A percentile compares a stretch with the other conserved stretches of the same genome.
Evolutionary conservation across 2,329 filamentous ascomycete species (phyloP).

Genomic region (Aspergillus unguis): DNA sequence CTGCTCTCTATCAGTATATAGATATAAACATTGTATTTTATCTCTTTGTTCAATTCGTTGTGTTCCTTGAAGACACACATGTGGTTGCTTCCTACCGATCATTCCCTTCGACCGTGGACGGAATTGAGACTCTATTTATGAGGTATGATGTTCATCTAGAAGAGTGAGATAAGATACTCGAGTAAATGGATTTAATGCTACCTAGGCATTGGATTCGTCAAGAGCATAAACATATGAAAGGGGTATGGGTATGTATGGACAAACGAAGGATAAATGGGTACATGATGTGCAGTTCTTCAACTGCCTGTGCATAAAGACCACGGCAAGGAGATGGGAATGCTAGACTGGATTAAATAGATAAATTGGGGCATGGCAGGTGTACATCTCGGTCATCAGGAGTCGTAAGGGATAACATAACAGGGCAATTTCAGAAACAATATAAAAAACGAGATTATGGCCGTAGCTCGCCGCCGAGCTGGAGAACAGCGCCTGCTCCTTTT

Average conservation of each 20-base stretch:
- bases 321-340: slow-evolving; percentile 6
- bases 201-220: background rate
- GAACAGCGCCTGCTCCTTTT: slow-evolving; percentile 54
- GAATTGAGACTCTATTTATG: too few relatives aligned
- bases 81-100: too few relatives aligned
- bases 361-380: slow-evolving; percentile 24
- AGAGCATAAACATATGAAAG: slow-evolving; percentile 9
- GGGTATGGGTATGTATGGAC: slow-evolving; percentile 17
- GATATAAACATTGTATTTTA: too few relatives aligned
- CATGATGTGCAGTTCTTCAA: slow-evolving; percentile 1
- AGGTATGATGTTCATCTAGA: too few relatives aligned
- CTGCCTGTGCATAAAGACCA: background rate
- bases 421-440: slow-evolving; percentile 15
- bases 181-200: too few relatives aligned
- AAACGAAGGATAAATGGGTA: slow-evolving; percentile 7
- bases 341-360: slow-evolving; percentile 10
- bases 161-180: too few relatives aligned
- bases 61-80: too few relatives aligned
- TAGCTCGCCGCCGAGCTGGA: slow-evolving; percentile 65
- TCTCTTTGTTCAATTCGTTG: too few relatives aligned
- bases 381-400: slow-evolving; percentile 23
- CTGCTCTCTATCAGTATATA: too few relatives aligned
- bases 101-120: too few relatives aligned
- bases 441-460: slow-evolving; percentile 40
- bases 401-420: slow-evolving; percentile 13